Conservation (phyloP, 345 rosid genomes). For the Viola odorata region DNA sequence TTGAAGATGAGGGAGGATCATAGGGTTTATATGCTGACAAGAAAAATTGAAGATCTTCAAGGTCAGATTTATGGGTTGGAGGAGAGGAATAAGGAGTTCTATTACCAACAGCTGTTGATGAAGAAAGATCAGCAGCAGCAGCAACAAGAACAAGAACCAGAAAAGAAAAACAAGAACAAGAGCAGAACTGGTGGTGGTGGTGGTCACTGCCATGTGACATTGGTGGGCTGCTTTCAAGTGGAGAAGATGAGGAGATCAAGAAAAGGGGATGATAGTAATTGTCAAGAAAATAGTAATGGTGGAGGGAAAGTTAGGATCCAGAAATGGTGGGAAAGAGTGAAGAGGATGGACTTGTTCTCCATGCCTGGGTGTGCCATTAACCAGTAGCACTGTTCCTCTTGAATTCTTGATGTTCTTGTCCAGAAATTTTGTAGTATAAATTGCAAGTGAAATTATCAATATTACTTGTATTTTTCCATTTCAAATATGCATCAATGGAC, state of each 20-base stretch:
- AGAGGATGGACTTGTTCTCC: slow-evolving; percentile 27
- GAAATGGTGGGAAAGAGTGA: slow-evolving; percentile 38
- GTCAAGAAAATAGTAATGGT: background rate
- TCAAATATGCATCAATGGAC: too few relatives aligned
- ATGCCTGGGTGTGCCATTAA: too few relatives aligned
- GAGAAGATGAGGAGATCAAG: slow-evolving; percentile 17
- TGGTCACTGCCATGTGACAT: background rate
- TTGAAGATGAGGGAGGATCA: slow-evolving; percentile 66
- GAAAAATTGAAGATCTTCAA: slow-evolving; percentile 41
- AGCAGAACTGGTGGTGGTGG: slow-evolving; percentile 1
- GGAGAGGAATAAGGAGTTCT: slow-evolving; percentile 43
- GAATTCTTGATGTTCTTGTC: too few relatives aligned
- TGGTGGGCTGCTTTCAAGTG: slow-evolving; percentile 17
- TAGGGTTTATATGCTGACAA: slow-evolving; percentile 39
- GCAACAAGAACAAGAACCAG: background rate
- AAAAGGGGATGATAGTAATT: background rate
- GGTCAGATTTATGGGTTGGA: slow-evolving; percentile 45
- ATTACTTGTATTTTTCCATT: too few relatives aligned
- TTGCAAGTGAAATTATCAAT: too few relatives aligned
- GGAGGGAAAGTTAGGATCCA: background rate
- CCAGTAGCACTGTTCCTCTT: too few relatives aligned
- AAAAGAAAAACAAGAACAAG: background rate
- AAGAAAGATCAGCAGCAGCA: slow-evolving; percentile 3
- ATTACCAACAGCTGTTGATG: slow-evolving; percentile 24
- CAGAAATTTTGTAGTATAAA: too few relatives aligned